phyloP scores from a whole-genome alignment of 2,329 filamentous ascomycete species.

The Kalaharituber pfeilii region DNA sequence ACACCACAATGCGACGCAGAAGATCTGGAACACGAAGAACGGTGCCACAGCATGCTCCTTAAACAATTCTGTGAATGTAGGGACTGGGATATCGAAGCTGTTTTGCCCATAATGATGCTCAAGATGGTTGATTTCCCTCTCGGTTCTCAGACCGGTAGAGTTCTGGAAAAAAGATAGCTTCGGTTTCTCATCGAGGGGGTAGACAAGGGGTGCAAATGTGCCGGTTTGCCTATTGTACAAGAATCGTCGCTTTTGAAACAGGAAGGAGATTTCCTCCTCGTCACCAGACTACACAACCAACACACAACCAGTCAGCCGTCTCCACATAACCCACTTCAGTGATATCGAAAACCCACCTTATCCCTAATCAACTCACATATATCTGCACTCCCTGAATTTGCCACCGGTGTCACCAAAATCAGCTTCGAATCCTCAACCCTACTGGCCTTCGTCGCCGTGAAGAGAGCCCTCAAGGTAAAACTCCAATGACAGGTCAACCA shows the following conservation, averaged over 20 bases:
- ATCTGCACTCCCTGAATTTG: conserved; percentile 75
- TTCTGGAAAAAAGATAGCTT: conserved; percentile 60
- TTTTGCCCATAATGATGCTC: conserved; percentile 92
- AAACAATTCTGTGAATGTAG: conserved; percentile 88
- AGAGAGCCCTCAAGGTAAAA: conserved; percentile 63
- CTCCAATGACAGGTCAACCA: conserved; percentile 99
- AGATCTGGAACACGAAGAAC: conserved; percentile 98
- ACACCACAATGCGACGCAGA: conserved; percentile 97
- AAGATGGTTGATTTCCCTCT: conserved; percentile 59
- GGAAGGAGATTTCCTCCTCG: conserved; percentile 64
- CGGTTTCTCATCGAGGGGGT: conserved; percentile 71
- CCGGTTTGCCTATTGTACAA: conserved; percentile 56
- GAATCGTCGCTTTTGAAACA: conserved; percentile 97
- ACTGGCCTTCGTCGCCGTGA: conserved; percentile 54
- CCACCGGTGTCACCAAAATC: conserved; percentile 82
- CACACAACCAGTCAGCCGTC: neutral
- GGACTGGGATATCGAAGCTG: conserved; percentile 93
- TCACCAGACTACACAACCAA: conserved; percentile 40
- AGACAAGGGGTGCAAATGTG: conserved; percentile 65
- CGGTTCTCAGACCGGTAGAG: conserved; percentile 54
- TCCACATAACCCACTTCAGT: neutral
- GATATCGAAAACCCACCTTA: conserved; percentile 34
- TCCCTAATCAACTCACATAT: conserved; percentile 71
- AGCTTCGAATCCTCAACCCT: conserved; percentile 53
- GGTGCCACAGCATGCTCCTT: conserved; percentile 96